phyloP scores from a whole-genome alignment of 495 filamentous ascomycete genomes.

The Penicillium soppii region DNA sequence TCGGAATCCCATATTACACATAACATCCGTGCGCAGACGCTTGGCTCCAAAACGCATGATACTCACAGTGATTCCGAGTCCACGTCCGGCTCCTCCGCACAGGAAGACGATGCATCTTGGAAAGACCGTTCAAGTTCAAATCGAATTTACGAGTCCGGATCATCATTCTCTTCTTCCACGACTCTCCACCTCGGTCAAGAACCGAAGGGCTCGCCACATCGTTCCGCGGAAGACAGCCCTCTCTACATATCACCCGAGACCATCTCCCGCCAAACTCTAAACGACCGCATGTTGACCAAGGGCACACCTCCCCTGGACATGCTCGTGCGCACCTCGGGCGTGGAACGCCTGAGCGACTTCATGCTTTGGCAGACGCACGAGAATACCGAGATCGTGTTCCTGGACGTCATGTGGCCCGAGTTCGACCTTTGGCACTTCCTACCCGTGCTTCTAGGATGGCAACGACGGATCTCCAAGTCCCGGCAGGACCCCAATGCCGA shows the following conservation, averaged over 20 bases:
- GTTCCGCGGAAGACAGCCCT: conserved; percentile 18
- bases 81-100: conserved; percentile 30
- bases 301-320: conserved; percentile 85
- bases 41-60: conserved; percentile 43
- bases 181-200: conserved; percentile 47
- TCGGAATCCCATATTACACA: conserved; percentile 82
- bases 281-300: conserved; percentile 78
- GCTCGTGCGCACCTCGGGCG: conserved; percentile 85
- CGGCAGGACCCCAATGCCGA: conserved; percentile 43
- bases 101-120: conserved; percentile 33
- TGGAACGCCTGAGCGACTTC: conserved; percentile 90
- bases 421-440: conserved; percentile 95
- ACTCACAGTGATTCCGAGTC: conserved; percentile 38
- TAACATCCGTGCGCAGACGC: conserved; percentile 65
- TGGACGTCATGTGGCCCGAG: conserved; percentile 93
- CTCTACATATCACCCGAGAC: conserved; percentile 68
- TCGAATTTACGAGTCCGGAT: conserved; percentile 54
- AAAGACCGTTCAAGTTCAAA: conserved; percentile 29
- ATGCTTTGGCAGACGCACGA: conserved; percentile 98
- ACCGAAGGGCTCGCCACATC: conserved; percentile 23
- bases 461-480: conserved; percentile 60
- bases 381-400: conserved; percentile 85
- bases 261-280: conserved; percentile 77
- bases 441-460: conserved; percentile 90
- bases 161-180: conserved; percentile 54